These are phyloP conservation scores for Pochonia chlamydosporia DNA, from an alignment of 2,329 filamentous ascomycete species.

Conservation along the genomic window DNA sequence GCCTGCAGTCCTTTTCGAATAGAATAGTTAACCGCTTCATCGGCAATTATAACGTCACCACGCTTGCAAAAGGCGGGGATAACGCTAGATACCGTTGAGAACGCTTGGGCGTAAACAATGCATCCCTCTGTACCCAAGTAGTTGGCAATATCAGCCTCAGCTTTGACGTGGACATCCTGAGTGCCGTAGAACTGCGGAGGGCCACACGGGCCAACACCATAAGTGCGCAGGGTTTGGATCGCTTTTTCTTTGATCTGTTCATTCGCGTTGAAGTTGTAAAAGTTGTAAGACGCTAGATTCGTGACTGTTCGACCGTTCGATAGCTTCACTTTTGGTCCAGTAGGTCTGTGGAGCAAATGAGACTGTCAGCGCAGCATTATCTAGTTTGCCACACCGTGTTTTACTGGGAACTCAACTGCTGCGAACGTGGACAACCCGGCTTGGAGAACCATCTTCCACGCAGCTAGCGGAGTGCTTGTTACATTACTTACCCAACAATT, in stretches of 20 bases:
- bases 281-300: slow-evolving; percentile 94
- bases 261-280: slow-evolving; percentile 94
- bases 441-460: too few relatives aligned
- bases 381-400: neutral
- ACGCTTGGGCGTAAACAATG: slow-evolving; percentile 94
- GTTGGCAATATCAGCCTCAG: slow-evolving; percentile 85
- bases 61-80: slow-evolving; percentile 96
- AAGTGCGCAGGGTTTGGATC: slow-evolving; percentile 86
- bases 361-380: neutral
- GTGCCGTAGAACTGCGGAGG: slow-evolving; percentile 98
- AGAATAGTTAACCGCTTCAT: slow-evolving; percentile 87
- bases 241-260: slow-evolving; percentile 92
- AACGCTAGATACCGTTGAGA: slow-evolving; percentile 93
- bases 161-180: slow-evolving; percentile 97
- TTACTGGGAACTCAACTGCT: too few relatives aligned
- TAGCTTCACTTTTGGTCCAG: slow-evolving; percentile 85
- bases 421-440: too few relatives aligned
- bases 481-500: slow-evolving; percentile 75
- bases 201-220: slow-evolving; percentile 93
- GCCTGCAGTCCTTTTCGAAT: slow-evolving; percentile 94
- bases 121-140: slow-evolving; percentile 83
- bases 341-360: slow-evolving; percentile 54
- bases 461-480: too few relatives aligned
- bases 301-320: slow-evolving; percentile 83
- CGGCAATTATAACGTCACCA: slow-evolving; percentile 93